Base-by-base conservation (phyloP, 768 basidiomycete genomes). In the Pleurotus tuoliensis region DNA sequence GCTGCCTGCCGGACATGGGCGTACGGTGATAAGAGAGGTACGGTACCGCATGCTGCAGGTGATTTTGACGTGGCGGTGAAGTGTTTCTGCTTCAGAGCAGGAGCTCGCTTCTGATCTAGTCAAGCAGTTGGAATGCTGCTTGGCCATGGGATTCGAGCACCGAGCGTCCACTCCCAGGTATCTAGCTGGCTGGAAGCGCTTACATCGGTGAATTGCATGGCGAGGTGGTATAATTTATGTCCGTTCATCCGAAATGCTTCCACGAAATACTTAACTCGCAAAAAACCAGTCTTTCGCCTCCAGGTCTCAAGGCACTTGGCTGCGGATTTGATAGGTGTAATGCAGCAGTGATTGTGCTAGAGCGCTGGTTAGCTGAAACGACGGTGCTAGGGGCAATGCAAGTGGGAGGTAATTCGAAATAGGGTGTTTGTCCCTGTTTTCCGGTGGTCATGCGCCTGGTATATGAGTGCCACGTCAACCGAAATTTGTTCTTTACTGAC, bases 401-500 rank as follows among this genome's bases (percentile, higher is more conserved):
- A 47, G 46, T 25, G 4, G 24, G 51, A 52, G 24, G 39, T 53
- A 53, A 53, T 53, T 40, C 20, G 37, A 53, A 53, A 39, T 40
- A 18, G 51, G 39, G 20, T 53, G 20, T 53, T 53, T 53, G 51
- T 38, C 37, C 51, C 37, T 53, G 39, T 53, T 53, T 53, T 37
- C 8, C 30, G 25, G 25, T 50, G 48, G 48, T 15, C 27, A 25
- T 40, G 13, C n/a, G 34, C 37, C 16, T n/a, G 37, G 20, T 53
- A 53, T 53, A 30, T 39, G 13, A 41, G 38, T 58, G 63, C 63
- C 65, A 68, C 64, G 62, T 58, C 58, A 51, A 51, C 49, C 46
- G 47, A 12, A 15, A 0, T 9, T 16, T 4, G 54, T 55, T 65
- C 67, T 57, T 61, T 44, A 69, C 69, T 34, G 69, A 63, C 63